Base-by-base conservation (phyloP, 2,329 filamentous ascomycete genomes). In the Lasiodiplodia theobromae region DNA sequence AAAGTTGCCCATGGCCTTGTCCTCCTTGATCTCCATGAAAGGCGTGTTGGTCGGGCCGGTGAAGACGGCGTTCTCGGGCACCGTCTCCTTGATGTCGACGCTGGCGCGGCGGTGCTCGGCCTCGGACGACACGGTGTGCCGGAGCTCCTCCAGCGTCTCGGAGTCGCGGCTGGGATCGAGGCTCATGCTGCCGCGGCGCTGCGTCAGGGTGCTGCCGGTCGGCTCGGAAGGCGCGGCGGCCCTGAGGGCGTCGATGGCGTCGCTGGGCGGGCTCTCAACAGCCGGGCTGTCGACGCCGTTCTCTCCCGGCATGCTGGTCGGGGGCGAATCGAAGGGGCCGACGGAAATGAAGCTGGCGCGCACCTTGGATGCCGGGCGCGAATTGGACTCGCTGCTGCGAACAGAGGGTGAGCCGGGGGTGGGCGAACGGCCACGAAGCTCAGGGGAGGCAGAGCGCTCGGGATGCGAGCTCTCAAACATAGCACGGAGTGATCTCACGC, bases 271-370 rank as follows among this genome's bases (percentile, higher is more conserved):
- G 60, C 60, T 64, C 28, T 52, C 60, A 28, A 64, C 28, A 28
- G 60, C 60, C 44, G 60, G 71, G 71, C 76, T 77, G 71, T 76
- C 77, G 64, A 72, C 51, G 34, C 69, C 71, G 60, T 58, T 60
- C 18, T 67, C 53, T 67, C 69, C 71, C 23, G 64, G 56, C 25
- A 70, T 73, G 68, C 69, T 67, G 67, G 72, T 70, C 18, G 74
- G 72, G 37, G 74, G 44, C 44, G 44, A 47, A 21, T 67, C 65
- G 28, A 60, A 51, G 54, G 74, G 75, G 69, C 81, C 82, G 71
- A 85, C 82, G 16, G 82, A 76, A 18, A 85, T 80, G 74, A 85
- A 85, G 71, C 81, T 84, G 66, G 83, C 81, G 71, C 82, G 78
- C 65, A 84, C 76, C 73, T 80, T 84, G 72, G 82, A 82, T 37